Evolutionary conservation across 176 grass and related monocot genomes (phyloP), one percentile per base, ranked within the genome.

Genomic region (Oryza longistaminata): DNA sequence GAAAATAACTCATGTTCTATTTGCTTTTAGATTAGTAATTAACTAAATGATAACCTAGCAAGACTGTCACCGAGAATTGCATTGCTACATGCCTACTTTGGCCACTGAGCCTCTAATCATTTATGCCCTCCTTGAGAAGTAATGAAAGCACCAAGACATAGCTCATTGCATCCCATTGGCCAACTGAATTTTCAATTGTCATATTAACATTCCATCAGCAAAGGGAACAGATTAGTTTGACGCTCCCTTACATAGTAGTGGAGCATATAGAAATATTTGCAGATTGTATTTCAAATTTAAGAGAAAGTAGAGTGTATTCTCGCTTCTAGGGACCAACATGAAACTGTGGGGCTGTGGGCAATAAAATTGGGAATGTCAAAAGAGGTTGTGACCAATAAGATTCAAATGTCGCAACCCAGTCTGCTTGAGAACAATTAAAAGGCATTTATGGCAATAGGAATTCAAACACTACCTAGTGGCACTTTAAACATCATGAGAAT

Each of bases 51-150:
- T 64, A 69, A 86, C 9, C 21, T 22, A 84, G 8, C 11, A 26
- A 13, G 15, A 71, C 42, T 50, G 26, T 87, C 66, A 60, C 65
- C 5, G 27, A 69, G 1, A 73, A 50, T 22, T 66, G 76, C 12
- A 46, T 15, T 49, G 21, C 6, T n/a, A 21, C 13, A 87, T 67
- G 60, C 44, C 17, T 72, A 81, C 24, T 87, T 76, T 76, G 65
- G 79, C 58, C 21, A 82, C 46, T 46, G 75, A 35, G 49, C 9
- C 35, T 71, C 17, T 71, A 70, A 44, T 87, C 60, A 87, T 70
- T 10, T 44, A 73, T 43, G 17, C 25, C 35, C 70, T 82, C 64
- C 5, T 8, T 9, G 64, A 22, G 9, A 60, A 69, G 48, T 13
- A 60, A 69, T 53, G 35, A 53, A 87, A 43, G 60, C 5, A 80